Base-by-base conservation (phyloP, 208 protist species). In the Leishmania turanica region DNA sequence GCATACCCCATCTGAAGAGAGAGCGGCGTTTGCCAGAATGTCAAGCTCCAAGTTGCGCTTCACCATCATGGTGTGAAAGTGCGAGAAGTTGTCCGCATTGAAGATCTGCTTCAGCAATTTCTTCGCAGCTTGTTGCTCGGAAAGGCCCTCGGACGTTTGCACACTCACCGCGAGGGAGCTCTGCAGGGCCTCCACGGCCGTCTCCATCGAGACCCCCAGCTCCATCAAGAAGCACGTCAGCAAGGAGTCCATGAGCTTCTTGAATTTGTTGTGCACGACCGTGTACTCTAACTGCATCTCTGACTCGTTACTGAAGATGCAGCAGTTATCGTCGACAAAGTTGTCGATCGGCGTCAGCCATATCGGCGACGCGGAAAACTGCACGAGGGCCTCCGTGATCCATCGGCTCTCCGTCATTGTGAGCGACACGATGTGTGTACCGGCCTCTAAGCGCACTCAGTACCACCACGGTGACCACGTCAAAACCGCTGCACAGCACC, bases 321-420 rank as follows among this genome's bases (percentile, higher is more conserved):
- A 90, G 87, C 97, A 99, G 84, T 98, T 92, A 11, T 98, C 96
- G 80, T 99, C 97, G 42, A 98, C 84, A 88, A 98, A 99, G 82
- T 95, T 91, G 53, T 96, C 88, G 21, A 98, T 89, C 2, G 94
- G 96, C 40, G 88, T 91, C 27, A 83, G 75, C 95, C 97, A 98
- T 21, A 97, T 60, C 27, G 97, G 96, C 24, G 93, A 97, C 47
- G 84, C 84, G 1, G 93, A 88, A 72, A 97, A 98, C 83, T 97
- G 93, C 19, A 98, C 79, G 70, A 98, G 83, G 1, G 90, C 87
- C 79, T 98, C 93, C 3, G 91, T 87, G 24, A 98, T 90, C 93
- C 93, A 97, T 42, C 80, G 84, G 34, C 89, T 89, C 51, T 92
- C 87, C 24, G 77, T 21, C 85, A 92, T 91, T 2, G 56, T 80